Percentiles rank a stretch among this genome's conserved stretches.
Conservation (phyloP, 108 stramenopile species). For the Cyclotella distinguenda region DNA sequence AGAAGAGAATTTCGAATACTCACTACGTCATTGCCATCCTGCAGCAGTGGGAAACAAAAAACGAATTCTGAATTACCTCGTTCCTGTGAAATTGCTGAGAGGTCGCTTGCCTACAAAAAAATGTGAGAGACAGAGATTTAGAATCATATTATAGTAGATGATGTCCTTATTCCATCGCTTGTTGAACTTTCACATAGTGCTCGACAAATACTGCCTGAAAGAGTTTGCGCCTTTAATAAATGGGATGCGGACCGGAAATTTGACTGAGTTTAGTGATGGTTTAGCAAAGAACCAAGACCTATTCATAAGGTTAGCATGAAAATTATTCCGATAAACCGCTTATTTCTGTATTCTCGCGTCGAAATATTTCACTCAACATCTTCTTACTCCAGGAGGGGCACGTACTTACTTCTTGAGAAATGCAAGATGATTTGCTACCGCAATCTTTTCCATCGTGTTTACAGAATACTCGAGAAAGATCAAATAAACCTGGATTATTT, state of each 20-base stretch:
- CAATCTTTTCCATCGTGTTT: constrained; percentile 91
- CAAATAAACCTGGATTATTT: constrained; percentile 73
- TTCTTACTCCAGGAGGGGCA: constrained; percentile 66
- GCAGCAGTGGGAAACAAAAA: constrained; percentile 71
- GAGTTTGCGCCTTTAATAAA: constrained; percentile 81
- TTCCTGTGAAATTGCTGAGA: constrained; percentile 90
- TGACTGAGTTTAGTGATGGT: constrained; percentile 85
- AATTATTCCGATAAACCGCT: background rate
- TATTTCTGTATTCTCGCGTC: background rate
- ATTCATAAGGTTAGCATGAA: constrained; percentile 60
- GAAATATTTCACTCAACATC: background rate
- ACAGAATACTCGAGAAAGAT: constrained; percentile 60
- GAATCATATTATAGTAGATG: constrained; percentile 4
- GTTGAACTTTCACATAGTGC: constrained; percentile 37
- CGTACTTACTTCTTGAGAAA: constrained; percentile 92
- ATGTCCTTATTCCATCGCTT: constrained; percentile 9
- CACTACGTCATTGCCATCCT: constrained; percentile 82
- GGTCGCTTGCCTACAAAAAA: constrained; percentile 73
- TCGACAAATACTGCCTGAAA: constrained; percentile 81
- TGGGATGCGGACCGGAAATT: constrained; percentile 80
- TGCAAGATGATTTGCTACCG: constrained; percentile 94
- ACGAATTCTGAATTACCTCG: constrained; percentile 83
- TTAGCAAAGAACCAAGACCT: constrained; percentile 79
- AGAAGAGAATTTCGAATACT: constrained; percentile 84
- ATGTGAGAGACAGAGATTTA: constrained; percentile 51